These are phyloP conservation scores for Mycena haematopus DNA, from an alignment of 768 basidiomycete genomes.

Conservation along the genomic window DNA sequence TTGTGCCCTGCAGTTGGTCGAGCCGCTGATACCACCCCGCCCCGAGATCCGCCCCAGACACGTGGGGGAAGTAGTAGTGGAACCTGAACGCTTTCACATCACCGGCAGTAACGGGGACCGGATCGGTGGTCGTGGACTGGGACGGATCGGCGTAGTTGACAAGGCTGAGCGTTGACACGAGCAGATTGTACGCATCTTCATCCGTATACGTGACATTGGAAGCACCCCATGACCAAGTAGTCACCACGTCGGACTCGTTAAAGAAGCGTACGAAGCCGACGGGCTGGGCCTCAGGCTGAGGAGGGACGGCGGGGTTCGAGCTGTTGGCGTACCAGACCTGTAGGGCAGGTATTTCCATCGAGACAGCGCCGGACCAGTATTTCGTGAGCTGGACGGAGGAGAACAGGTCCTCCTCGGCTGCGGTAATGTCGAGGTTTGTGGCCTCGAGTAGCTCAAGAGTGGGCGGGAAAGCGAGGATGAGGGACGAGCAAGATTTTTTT, in stretches of 20 bases:
- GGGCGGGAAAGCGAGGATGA: conserved; percentile 18
- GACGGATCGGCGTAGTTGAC: conserved; percentile 10
- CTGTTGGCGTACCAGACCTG: too few species aligned
- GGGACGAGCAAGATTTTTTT: conserved; percentile 13
- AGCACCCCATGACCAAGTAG: conserved; percentile 12
- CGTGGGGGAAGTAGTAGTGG: conserved; percentile 15
- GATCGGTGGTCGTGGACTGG: neutral
- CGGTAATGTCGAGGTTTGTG: conserved; percentile 16
- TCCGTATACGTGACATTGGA: conserved; percentile 2
- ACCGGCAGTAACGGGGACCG: conserved; percentile 11
- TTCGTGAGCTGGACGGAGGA: conserved; percentile 14
- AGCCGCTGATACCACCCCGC: conserved; percentile 11
- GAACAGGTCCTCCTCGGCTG: conserved; percentile 12
- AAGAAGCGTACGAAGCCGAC: conserved; percentile 14
- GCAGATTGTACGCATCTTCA: conserved; percentile 7
- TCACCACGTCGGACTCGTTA: conserved; percentile 14
- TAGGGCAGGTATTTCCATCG: too few species aligned
- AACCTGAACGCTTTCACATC: conserved; percentile 11
- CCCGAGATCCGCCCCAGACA: conserved; percentile 10
- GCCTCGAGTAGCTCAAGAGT: conserved; percentile 6
- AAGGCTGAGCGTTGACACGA: neutral
- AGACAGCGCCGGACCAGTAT: conserved; percentile 11
- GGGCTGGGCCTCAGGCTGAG: conserved; percentile 13
- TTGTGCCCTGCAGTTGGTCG: conserved; percentile 13
- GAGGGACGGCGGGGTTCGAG: conserved; percentile 1